Conservation (phyloP, 139 green algal species). For the Ettlia oleoabundans region DNA sequence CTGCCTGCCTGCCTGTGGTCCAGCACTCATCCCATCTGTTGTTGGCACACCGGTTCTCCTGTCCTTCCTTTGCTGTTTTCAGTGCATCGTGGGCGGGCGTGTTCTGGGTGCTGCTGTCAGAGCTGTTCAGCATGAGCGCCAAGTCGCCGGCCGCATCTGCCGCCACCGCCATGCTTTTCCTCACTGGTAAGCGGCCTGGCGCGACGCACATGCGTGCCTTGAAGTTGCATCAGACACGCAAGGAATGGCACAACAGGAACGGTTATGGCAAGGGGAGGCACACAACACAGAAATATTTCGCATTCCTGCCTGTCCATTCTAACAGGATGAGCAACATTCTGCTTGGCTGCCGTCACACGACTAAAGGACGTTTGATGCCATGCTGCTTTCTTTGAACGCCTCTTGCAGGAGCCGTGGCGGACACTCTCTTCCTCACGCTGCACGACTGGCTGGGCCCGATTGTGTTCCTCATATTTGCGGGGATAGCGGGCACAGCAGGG, state of each 20-base stretch:
- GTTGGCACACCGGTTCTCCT: too few relatives aligned
- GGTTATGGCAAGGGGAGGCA: too few relatives aligned
- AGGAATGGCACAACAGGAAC: background rate
- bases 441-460: slow-evolving; percentile 51
- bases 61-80: background rate
- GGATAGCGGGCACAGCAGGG: slow-evolving; percentile 35
- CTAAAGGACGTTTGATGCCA: too few relatives aligned
- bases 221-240: background rate
- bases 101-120: slow-evolving; percentile 83
- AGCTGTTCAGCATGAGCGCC: slow-evolving; percentile 78
- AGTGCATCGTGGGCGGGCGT: slow-evolving; percentile 68
- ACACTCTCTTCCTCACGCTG: slow-evolving; percentile 77
- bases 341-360: too few relatives aligned
- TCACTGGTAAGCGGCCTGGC: slow-evolving; percentile 48
- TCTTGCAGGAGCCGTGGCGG: slow-evolving; percentile 58
- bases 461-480: slow-evolving; percentile 67
- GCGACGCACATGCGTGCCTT: background rate
- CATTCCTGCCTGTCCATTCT: too few relatives aligned
- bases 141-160: slow-evolving; percentile 67
- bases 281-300: too few relatives aligned
- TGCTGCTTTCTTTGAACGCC: too few relatives aligned
- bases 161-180: slow-evolving; percentile 72
- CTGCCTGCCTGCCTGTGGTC: too few relatives aligned
- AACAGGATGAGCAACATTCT: too few relatives aligned
- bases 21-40: too few relatives aligned